Evolutionary conservation across 1,284 basidiomycete species (phyloP), one percentile per base, ranked within the genome.

Genomic region (Grifola frondosa): DNA sequence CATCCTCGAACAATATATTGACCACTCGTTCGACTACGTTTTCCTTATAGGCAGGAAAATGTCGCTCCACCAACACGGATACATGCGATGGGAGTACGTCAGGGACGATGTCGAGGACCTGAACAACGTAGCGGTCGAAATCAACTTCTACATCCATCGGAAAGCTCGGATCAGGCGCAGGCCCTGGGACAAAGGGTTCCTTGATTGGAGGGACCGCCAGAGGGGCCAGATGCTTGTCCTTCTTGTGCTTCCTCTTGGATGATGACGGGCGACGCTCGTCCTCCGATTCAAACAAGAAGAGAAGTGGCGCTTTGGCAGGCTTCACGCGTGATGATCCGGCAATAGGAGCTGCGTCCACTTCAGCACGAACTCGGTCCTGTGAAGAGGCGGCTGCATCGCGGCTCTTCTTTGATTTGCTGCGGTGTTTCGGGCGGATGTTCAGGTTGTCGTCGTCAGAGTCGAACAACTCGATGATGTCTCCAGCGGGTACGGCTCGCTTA

Each of bases 91-190:
- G 77, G 8, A 74, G 68, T 9, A 85, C 81, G 52, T 87, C 81
- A 0, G 86, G 85, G 17, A 87, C 62, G 26, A 88, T 73, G 56
- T 86, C 84, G 30, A 84, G 65, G 25, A 87, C 69, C 36, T 70
- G 75, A 6, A 73, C 70, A 33, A 79, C 61, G 42, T 57, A 64
- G 1, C 17, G 41, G 34, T 57, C 51, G 36, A 51, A 37, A 2
- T 45, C 37, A 19, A 39, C 26, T 2, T 31, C 35, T 8, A 41
- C 29, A n/a, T 49, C 46, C 31, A 24, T 26, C 38, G 7, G 28
- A 28, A 0, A 13, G 9, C 12, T 29, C 1, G 35, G 24, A 12
- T 13, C 31, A 9, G 26, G 20, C 17, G 24, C n/a, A 17, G 37
- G 22, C 9, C 25, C 38, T 5, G 12, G 31, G n/a, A n/a, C n/a